These are phyloP conservation scores for Pelargonium citronellum DNA, from an alignment of 441 rosid genomes.

Conservation along the genomic window DNA sequence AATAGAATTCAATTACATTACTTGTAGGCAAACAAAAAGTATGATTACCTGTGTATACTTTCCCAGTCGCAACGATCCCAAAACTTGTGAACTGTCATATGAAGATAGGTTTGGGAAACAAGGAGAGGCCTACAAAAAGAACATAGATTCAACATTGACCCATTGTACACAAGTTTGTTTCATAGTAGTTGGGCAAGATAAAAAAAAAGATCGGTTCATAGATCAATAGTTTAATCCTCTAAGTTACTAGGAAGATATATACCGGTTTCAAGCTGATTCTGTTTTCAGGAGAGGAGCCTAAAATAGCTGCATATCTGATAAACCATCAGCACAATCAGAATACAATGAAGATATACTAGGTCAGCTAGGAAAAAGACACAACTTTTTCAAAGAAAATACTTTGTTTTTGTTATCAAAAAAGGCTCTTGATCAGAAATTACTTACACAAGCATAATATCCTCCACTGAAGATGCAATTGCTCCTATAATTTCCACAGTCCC, in stretches of 20 bases:
- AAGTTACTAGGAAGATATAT: conserved; percentile 21
- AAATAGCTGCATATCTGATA: conserved; percentile 69
- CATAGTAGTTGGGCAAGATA: no score
- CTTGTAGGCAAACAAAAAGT: conserved; percentile 18
- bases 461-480: conserved; percentile 71
- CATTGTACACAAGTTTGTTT: no score
- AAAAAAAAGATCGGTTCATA: not conserved
- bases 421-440: conserved; percentile 24
- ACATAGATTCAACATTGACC: not conserved
- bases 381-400: not conserved
- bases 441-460: conserved; percentile 73
- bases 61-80: conserved; percentile 67
- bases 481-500: conserved; percentile 80
- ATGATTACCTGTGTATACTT: conserved; percentile 56
- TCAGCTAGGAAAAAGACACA: not conserved
- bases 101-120: conserved; percentile 62
- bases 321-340: conserved; percentile 16
- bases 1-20: not conserved
- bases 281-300: conserved; percentile 57
- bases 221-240: not conserved
- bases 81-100: conserved; percentile 29
- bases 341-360: conserved; percentile 17
- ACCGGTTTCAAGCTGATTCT: conserved; percentile 52
- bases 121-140: conserved; percentile 49
- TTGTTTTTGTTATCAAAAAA: not conserved